Conservation (phyloP, 768 basidiomycete genomes). For the Boletus reticuloceps region DNA sequence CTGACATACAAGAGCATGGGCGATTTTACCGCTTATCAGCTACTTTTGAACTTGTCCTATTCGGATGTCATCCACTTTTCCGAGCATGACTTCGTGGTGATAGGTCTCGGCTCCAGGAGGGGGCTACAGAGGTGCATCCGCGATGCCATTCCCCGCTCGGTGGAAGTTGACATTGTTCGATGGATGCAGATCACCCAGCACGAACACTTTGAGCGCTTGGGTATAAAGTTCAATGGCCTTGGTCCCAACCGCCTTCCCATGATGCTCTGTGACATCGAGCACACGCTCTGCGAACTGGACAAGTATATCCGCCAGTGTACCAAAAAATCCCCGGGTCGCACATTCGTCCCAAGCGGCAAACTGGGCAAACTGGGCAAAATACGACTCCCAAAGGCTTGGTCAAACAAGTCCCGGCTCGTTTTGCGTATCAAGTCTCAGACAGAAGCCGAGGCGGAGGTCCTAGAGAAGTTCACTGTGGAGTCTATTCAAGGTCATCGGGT, state of each 20-base stretch:
- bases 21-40: conserved; percentile 71
- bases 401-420: conserved; percentile 39
- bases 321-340: conserved; percentile 31
- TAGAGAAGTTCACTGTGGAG: conserved; percentile 46
- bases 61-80: conserved; percentile 57
- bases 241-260: conserved; percentile 50
- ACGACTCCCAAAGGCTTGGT: conserved; percentile 56
- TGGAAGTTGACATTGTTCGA: conserved; percentile 58
- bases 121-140: conserved; percentile 73
- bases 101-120: conserved; percentile 63
- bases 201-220: conserved; percentile 59
- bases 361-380: conserved; percentile 20
- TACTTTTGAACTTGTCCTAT: conserved; percentile 59
- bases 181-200: conserved; percentile 62
- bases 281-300: conserved; percentile 75
- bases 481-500: conserved; percentile 36
- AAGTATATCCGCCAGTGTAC: conserved; percentile 60
- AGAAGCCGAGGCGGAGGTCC: conserved; percentile 28
- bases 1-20: conserved; percentile 67
- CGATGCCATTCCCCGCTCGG: conserved; percentile 34
- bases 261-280: conserved; percentile 72
- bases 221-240: conserved; percentile 50
- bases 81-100: conserved; percentile 65
- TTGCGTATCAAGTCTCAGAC: conserved; percentile 41
- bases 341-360: conserved; percentile 32